Percentiles rank a stretch among this genome's conserved stretches.
These are phyloP conservation scores for Penicillium salamii DNA, from an alignment of 495 filamentous ascomycete species.

Conservation along the genomic window DNA sequence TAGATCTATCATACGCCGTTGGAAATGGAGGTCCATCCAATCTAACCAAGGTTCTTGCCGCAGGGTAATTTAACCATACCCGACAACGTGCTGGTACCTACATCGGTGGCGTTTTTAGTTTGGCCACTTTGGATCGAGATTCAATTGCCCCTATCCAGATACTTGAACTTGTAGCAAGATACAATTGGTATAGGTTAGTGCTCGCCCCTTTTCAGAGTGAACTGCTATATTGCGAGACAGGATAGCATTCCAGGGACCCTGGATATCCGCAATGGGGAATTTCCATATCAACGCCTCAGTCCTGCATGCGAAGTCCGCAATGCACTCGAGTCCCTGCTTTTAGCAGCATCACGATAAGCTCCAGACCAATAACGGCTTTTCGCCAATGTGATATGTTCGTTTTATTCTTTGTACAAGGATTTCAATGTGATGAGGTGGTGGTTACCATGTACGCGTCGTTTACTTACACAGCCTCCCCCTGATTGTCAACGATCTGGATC, in stretches of 20 bases:
- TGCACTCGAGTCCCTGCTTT: conserved; percentile 2
- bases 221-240: conserved; percentile 14
- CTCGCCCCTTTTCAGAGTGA: conserved; percentile 11
- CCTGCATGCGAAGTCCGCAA: conserved; percentile 14
- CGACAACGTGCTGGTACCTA: conserved; percentile 18
- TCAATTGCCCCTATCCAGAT: conserved; percentile 7
- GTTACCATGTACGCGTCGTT: background rate
- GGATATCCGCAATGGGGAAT: conserved; percentile 5
- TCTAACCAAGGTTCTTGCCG: background rate
- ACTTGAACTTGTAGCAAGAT: too few relatives aligned
- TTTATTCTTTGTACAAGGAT: conserved; percentile 13
- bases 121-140: conserved; percentile 9
- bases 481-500: conserved; percentile 2
- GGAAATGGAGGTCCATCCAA: background rate
- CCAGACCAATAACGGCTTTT: conserved; percentile 12
- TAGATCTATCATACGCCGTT: background rate
- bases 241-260: conserved; percentile 21
- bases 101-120: conserved; percentile 32
- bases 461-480: conserved; percentile 8
- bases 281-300: background rate
- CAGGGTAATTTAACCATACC: conserved; percentile 6
- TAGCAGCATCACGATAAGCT: conserved; percentile 17
- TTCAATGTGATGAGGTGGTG: conserved; percentile 5
- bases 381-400: conserved; percentile 22
- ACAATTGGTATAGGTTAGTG: too few relatives aligned